Conservation (phyloP, 306 rosid genomes). For the Vigna radiata region DNA sequence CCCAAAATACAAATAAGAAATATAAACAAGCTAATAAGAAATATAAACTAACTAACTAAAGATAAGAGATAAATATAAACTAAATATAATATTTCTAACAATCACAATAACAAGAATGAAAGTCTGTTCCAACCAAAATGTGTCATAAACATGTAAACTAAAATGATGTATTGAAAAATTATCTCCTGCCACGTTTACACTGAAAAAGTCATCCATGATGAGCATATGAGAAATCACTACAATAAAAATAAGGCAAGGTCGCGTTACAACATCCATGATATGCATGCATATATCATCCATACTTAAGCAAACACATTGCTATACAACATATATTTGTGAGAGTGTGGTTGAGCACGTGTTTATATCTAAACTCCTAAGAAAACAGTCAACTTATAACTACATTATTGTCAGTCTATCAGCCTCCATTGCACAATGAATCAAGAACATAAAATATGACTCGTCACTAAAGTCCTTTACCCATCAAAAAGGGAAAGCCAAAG, state of each 20-base stretch:
- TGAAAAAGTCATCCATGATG: constrained; percentile 3
- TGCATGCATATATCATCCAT: background rate
- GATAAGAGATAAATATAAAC: no score
- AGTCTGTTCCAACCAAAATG: background rate
- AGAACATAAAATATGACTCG: constrained; percentile 15
- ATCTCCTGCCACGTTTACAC: background rate
- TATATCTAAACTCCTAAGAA: constrained; percentile 38
- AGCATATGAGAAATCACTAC: constrained; percentile 1
- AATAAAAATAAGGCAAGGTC: background rate
- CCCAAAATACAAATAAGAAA: no score
- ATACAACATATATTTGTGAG: background rate
- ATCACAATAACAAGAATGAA: background rate
- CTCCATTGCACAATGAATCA: constrained; percentile 33
- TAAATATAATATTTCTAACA: no score
- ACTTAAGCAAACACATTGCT: background rate
- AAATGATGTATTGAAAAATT: background rate
- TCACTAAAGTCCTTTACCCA: constrained; percentile 27
- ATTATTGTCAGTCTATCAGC: constrained; percentile 27
- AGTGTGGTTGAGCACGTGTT: background rate
- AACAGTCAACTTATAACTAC: background rate
- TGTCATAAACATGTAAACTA: constrained; percentile 13
- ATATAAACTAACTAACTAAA: no score
- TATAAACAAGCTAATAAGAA: no score
- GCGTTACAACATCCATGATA: no score
- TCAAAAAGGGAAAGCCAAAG: background rate